Evolutionary conservation across 805 yeast genomes (phyloP).

Genomic region (Sungouiella blattae): DNA sequence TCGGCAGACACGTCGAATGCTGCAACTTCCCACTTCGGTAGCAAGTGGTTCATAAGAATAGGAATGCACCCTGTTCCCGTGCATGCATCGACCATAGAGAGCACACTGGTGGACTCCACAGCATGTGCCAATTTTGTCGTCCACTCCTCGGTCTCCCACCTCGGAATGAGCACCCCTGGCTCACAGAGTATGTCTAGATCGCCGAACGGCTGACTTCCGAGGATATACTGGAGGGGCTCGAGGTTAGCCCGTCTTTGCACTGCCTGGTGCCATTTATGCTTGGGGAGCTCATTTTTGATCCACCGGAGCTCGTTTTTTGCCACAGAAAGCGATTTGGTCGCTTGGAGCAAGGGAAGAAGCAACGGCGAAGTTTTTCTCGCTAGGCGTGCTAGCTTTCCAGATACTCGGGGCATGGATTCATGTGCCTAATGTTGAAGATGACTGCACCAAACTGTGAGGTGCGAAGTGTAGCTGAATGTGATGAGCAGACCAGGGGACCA

Average conservation of each 20-base stretch:
- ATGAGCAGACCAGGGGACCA: too few relatives aligned
- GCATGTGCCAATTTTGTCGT: constrained; percentile 36
- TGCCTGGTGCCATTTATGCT: constrained; percentile 47
- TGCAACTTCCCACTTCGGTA: constrained; percentile 20
- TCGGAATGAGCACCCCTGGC: constrained; percentile 74
- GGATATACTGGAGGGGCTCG: constrained; percentile 79
- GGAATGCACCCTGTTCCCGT: constrained; percentile 68
- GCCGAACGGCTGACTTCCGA: constrained; percentile 88
- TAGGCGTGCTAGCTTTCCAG: constrained; percentile 23
- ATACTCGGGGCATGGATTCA: constrained; percentile 31
- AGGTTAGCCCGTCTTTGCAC: constrained; percentile 47
- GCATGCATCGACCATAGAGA: constrained; percentile 14
- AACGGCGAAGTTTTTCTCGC: constrained; percentile 25
- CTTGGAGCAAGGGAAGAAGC: constrained; percentile 32
- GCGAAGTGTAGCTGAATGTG: too few relatives aligned
- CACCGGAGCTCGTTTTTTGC: constrained; percentile 62
- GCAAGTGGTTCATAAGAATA: constrained; percentile 37
- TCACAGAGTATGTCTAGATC: constrained; percentile 54
- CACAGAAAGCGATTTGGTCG: constrained; percentile 25
- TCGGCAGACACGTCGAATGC: constrained; percentile 56
- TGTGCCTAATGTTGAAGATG: background rate
- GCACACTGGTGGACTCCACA: background rate
- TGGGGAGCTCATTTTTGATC: constrained; percentile 58
- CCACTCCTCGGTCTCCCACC: constrained; percentile 98
- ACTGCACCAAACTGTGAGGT: too few relatives aligned